These are phyloP conservation scores for Microbotryomycetes sp. DNA, from an alignment of 1,284 basidiomycete genomes.

Conservation along the genomic window DNA sequence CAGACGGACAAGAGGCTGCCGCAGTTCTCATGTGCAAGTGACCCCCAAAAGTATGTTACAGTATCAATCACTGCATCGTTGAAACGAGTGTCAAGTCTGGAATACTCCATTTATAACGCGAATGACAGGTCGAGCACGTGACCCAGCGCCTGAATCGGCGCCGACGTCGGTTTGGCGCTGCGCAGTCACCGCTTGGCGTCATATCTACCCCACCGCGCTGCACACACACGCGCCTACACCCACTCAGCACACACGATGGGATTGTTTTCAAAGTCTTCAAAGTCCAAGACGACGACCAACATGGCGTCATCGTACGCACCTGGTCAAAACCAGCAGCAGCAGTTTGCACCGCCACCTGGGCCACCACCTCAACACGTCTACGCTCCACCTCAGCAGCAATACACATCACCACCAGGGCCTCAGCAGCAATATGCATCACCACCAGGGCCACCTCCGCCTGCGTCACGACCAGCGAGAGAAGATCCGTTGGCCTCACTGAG, in stretches of 20 bases:
- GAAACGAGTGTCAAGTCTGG: background rate
- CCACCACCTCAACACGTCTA: background rate
- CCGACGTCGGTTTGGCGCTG: too few relatives aligned
- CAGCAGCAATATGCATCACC: background rate
- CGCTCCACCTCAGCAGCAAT: background rate
- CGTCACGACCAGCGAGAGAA: background rate
- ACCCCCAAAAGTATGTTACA: background rate
- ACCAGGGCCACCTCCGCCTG: background rate
- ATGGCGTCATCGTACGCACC: background rate
- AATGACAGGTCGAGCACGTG: too few relatives aligned
- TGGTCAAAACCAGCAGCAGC: too few relatives aligned
- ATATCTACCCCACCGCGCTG: too few relatives aligned
- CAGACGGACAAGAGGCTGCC: too few relatives aligned
- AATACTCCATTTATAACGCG: too few relatives aligned
- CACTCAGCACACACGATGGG: conserved; percentile 4
- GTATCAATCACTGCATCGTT: background rate
- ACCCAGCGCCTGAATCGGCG: too few relatives aligned
- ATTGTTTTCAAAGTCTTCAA: background rate
- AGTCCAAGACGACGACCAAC: background rate
- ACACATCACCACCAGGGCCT: background rate
- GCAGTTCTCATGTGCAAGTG: too few relatives aligned
- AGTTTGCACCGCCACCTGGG: background rate
- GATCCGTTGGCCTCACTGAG: conserved; percentile 1
- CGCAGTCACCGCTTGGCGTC: too few relatives aligned
- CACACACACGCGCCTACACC: too few relatives aligned